Percentiles rank a stretch among this genome's conserved stretches.
phyloP scores from a whole-genome alignment of 345 rosid species.

The Salix brachista region DNA sequence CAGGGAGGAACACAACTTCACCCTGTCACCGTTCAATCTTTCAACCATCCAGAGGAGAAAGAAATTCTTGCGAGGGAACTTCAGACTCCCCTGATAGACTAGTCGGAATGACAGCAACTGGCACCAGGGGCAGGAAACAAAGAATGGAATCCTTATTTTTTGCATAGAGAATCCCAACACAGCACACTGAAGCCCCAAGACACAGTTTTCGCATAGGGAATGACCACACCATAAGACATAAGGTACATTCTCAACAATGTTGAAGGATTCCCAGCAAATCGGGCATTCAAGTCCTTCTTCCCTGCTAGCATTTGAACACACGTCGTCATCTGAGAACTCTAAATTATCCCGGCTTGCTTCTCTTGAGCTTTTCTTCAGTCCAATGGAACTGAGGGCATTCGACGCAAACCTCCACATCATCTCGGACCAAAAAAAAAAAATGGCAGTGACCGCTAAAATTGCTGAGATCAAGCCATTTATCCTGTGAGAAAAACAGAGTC shows the following conservation, averaged over 20 bases:
- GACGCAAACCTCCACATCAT: constrained; percentile 8
- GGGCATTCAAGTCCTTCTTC: constrained; percentile 82
- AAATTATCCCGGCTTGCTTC: not conserved
- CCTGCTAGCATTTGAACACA: constrained; percentile 29
- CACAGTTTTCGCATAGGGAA: constrained; percentile 76
- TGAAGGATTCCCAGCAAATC: constrained; percentile 80
- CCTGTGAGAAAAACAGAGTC: not conserved
- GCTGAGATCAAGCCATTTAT: too few species aligned
- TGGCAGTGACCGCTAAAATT: not conserved
- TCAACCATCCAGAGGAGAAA: constrained; percentile 90
- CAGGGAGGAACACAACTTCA: constrained; percentile 23
- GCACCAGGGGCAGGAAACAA: constrained; percentile 90
- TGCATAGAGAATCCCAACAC: constrained; percentile 33
- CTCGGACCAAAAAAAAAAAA: not conserved
- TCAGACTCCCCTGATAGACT: constrained; percentile 60
- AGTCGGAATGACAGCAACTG: constrained; percentile 68
- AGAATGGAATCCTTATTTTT: constrained; percentile 68
- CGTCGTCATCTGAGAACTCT: constrained; percentile 67
- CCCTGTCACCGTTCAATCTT: constrained; percentile 67
- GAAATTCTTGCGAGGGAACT: constrained; percentile 76
- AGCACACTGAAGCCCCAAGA: constrained; percentile 71
- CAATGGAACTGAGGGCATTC: not conserved
- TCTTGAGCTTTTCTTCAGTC: not conserved
- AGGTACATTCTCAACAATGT: constrained; percentile 80
- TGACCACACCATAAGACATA: constrained; percentile 91